phyloP scores from a whole-genome alignment of 768 basidiomycete genomes.

The Calvatia gigantea region DNA sequence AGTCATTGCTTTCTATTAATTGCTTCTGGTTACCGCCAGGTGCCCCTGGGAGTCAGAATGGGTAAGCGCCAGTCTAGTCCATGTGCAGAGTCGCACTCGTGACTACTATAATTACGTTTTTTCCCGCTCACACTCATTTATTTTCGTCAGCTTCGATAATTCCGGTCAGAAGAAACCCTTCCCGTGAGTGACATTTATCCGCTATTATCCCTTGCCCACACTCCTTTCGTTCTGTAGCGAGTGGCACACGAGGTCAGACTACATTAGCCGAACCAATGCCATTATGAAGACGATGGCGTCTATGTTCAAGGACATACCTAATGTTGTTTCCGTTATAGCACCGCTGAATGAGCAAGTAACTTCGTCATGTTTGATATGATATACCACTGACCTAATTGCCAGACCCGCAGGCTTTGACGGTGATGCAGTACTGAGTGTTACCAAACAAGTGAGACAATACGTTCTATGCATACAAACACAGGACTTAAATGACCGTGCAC shows the following conservation, averaged over 20 bases:
- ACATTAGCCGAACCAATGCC: constrained; percentile 63
- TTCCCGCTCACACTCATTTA: constrained; percentile 3
- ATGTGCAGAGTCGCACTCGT: constrained; percentile 7
- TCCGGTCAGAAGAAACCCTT: constrained; percentile 62
- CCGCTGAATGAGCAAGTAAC: constrained; percentile 70
- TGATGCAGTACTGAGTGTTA: constrained; percentile 42
- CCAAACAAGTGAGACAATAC: constrained; percentile 34
- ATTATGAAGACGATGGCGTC: constrained; percentile 62
- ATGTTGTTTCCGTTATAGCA: constrained; percentile 65
- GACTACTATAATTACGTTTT: constrained; percentile 4
- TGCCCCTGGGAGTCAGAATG: constrained; percentile 84
- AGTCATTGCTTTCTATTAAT: constrained; percentile 7
- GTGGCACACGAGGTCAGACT: constrained; percentile 67
- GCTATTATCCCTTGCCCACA: not conserved
- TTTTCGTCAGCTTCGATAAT: constrained; percentile 63
- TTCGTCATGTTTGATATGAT: not conserved
- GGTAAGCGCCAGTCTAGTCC: constrained; percentile 35
- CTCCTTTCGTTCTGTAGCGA: constrained; percentile 25
- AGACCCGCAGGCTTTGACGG: constrained; percentile 77
- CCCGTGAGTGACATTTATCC: constrained; percentile 37
- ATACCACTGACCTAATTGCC: constrained; percentile 2
- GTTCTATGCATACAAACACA: no score
- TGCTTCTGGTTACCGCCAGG: constrained; percentile 25
- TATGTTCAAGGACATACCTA: constrained; percentile 50
- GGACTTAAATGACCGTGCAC: not conserved